Conservation (phyloP, 2,329 filamentous ascomycete genomes). For the Pseudonectria buxi region DNA sequence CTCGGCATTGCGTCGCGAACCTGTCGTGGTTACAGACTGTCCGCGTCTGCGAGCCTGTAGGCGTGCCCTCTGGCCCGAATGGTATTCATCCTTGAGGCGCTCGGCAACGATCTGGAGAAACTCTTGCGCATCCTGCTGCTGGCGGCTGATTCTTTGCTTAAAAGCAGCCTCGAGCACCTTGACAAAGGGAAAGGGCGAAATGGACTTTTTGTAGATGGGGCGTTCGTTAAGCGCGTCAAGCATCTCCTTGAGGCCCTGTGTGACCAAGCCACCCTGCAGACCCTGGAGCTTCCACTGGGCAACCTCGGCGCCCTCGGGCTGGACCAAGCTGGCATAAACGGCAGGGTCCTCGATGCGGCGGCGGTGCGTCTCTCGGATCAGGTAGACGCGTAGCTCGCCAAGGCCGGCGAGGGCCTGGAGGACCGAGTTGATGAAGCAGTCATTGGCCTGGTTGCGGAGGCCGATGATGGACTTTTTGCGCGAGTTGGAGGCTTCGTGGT, state of each 20-base stretch:
- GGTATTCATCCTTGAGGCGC: slow-evolving; percentile 87
- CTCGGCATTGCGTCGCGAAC: slow-evolving; percentile 13
- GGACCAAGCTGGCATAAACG: slow-evolving; percentile 62
- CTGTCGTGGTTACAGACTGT: slow-evolving; percentile 9
- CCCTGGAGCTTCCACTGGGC: slow-evolving; percentile 57
- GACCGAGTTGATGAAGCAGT: slow-evolving; percentile 95
- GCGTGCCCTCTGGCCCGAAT: slow-evolving; percentile 72
- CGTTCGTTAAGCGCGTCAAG: slow-evolving; percentile 88
- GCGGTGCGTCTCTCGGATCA: slow-evolving; percentile 86
- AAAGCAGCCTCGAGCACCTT: slow-evolving; percentile 78
- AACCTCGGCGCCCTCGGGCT: slow-evolving; percentile 36
- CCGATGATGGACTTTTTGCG: slow-evolving; percentile 87
- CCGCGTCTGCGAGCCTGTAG: slow-evolving; percentile 40
- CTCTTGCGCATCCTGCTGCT: slow-evolving; percentile 97
- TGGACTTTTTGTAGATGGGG: slow-evolving; percentile 88
- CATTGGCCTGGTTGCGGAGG: slow-evolving; percentile 84
- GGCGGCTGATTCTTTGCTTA: slow-evolving; percentile 80
- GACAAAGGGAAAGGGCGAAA: slow-evolving; percentile 81
- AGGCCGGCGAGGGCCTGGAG: slow-evolving; percentile 88
- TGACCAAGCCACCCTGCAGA: slow-evolving; percentile 76
- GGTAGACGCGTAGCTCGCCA: slow-evolving; percentile 79
- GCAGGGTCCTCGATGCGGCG: slow-evolving; percentile 70
- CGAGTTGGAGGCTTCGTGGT: slow-evolving; percentile 61
- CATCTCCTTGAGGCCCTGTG: slow-evolving; percentile 83
- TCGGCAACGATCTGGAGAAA: slow-evolving; percentile 93